Evolutionary conservation across 2,329 filamentous ascomycete species (phyloP), one percentile per base, ranked within the genome.

Genomic region (Exophiala sideris): DNA sequence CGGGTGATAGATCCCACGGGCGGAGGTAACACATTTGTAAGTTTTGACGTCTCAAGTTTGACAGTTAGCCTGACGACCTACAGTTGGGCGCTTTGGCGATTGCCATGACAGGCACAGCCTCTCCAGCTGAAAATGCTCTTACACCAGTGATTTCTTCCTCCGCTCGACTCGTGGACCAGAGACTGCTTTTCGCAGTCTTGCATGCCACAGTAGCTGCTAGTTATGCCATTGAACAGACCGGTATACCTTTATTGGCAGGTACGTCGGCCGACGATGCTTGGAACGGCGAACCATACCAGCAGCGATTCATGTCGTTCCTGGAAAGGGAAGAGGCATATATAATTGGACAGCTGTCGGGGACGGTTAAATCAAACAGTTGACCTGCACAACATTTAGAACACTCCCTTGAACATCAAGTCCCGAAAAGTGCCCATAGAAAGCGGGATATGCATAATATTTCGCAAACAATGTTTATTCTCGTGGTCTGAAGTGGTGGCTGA

Each of bases 221-320:
- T 65, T 94, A 96, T 70, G 89, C 89, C 12, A 95, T 99, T 64
- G 91, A 99, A 72, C 94, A 99, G 70, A 85, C 95, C 48, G 92
- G 94, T 0, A 82, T 95, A 69, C 92, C 92, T 14, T 58, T 54
- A 16, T 64, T 73, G 18, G 66, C 67, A 45, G 58, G 53, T 39
- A 29, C 24, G 3, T 50, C 64, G 54, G 62, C 58, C 5, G 61
- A 67, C 50, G 71, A 67, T 36, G 64, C 64, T 47, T 77, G 74
- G 74, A 77, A 77, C 64, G 70, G 67, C 60, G 66, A 64, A 24
- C 20, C 38, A 24, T 65, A 64, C 45, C 41, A 40, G 11, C 45
- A 50, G n/a, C 49, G 61, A 3, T 58, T 62, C 36, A 16, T 50
- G 20, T 33, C 40, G 7, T 65, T 63, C 44, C 24, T 62, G 8